Percentiles rank a stretch among this genome's conserved stretches.
Evolutionary conservation across 805 yeast species (phyloP).

Genomic region (Scheffersomyces lignosus): DNA sequence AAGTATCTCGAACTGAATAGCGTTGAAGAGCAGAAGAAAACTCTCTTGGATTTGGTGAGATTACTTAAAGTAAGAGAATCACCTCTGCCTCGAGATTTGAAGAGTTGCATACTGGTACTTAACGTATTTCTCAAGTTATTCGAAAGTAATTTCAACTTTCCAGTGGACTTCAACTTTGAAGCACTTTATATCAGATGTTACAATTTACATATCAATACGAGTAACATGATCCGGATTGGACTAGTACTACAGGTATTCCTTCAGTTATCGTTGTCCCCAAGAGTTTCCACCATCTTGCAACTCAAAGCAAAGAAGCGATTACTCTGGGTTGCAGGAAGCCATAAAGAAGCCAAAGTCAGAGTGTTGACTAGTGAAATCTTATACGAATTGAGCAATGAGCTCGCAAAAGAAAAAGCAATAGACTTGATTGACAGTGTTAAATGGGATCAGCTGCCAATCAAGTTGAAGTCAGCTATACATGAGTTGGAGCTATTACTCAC

Average conservation of each 20-base stretch:
- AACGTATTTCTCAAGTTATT: conserved; percentile 37
- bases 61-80: conserved; percentile 13
- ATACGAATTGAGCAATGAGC: conserved; percentile 34
- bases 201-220: conserved; percentile 56
- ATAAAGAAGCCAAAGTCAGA: conserved; percentile 33
- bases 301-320: conserved; percentile 16
- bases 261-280: conserved; percentile 22
- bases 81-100: conserved; percentile 17
- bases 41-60: conserved; percentile 14
- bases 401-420: conserved; percentile 1
- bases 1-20: conserved; percentile 34
- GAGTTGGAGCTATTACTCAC: conserved; percentile 5
- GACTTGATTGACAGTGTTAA: conserved; percentile 9
- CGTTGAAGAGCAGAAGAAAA: conserved; percentile 3
- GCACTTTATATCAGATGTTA: conserved; percentile 48
- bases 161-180: conserved; percentile 24
- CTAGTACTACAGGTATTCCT: conserved; percentile 47
- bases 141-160: conserved; percentile 37
- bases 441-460: conserved; percentile 14
- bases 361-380: conserved; percentile 42
- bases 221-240: conserved; percentile 35
- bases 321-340: conserved; percentile 29
- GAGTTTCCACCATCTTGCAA: conserved; percentile 6
- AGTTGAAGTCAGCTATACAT: conserved; percentile 4
- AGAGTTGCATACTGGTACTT: conserved; percentile 23